Evolutionary conservation across 176 grass and related monocot species (phyloP), one percentile per base, ranked within the genome.

Genomic region (Ananas comosus): DNA sequence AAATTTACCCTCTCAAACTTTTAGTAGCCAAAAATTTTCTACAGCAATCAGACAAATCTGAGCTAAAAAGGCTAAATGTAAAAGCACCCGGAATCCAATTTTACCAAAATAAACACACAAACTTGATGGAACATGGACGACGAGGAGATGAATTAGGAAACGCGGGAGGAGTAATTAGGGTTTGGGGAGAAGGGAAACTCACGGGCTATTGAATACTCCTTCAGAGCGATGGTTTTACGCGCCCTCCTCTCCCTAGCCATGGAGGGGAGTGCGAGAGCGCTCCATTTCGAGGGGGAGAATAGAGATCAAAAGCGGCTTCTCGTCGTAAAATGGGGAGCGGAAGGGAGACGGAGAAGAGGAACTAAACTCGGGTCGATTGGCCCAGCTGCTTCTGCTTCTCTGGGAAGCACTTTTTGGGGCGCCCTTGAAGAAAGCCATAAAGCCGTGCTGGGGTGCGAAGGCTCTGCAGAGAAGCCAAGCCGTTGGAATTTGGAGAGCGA

Each of bases 121-220:
- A 58, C 18, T 12, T 33, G 29, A 33, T 33, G 29, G 4, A 33
- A 9, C 52, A 54, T 54, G 52, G 52, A 54, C 3, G 5, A 33
- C 4, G 3, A 33, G 29, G 29, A 33, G 29, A 33, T 33, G 29
- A 33, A 33, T n/a, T 33, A 33, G 29, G 3, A 4, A 3, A 4
- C 4, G 5, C 3, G 29, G 5, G 5, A 33, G 29, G 3, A 33
- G 0, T 4, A 33, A 33, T 33, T 33, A 33, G 29, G 29, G 29
- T 33, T 64, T 50, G 12, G 64, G 11, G 28, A 51, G 58, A 74
- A 74, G 13, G 3, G 53, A 54, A 51, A 77, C 74, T 77, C 33
- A 77, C 74, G n/a, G 74, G 74, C 65, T 17, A 21, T 77, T 17
- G 10, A 24, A 65, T 69, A 77, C 18, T 77, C 74, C 65, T 77